Conservation (phyloP, 352 stramenopile species). For the Pythium guiyangense region DNA sequence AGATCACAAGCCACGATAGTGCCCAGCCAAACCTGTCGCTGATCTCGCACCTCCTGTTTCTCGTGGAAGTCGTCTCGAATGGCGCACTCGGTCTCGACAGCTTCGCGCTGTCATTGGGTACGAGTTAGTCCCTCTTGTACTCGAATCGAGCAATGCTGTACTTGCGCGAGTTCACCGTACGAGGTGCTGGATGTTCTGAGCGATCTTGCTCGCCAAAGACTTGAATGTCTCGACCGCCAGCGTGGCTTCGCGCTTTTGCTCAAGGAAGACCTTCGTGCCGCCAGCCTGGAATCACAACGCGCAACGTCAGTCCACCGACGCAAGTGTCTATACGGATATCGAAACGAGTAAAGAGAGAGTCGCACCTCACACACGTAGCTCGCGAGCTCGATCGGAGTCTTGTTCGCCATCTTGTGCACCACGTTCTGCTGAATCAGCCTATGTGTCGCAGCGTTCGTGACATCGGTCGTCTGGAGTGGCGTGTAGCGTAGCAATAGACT, state of each 20-base stretch:
- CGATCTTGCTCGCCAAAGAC: constrained; percentile 6
- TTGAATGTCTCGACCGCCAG: constrained; percentile 11
- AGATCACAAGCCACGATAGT: too few species aligned
- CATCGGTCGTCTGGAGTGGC: not conserved
- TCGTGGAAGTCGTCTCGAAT: not conserved
- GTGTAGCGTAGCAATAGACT: not conserved
- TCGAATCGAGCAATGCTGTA: not conserved
- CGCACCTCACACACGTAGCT: constrained; percentile 33
- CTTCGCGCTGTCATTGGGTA: not conserved
- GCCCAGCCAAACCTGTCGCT: too few species aligned
- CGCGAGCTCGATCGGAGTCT: constrained; percentile 25
- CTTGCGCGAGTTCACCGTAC: not conserved
- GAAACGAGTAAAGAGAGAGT: not conserved
- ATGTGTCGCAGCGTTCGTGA: not conserved
- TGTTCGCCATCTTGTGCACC: constrained; percentile 19
- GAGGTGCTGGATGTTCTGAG: constrained; percentile 8
- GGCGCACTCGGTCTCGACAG: not conserved
- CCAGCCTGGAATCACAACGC: constrained; percentile 11
- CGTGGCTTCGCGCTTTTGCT: constrained; percentile 28
- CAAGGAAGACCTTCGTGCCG: constrained; percentile 35
- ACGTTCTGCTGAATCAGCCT: constrained; percentile 39
- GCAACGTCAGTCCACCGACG: not conserved
- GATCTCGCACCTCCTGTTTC: not conserved
- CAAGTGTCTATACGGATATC: not conserved
- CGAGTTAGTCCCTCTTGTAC: not conserved